phyloP scores from a whole-genome alignment of 169 alveolate genomes.

The Cryptosporidium felis region DNA sequence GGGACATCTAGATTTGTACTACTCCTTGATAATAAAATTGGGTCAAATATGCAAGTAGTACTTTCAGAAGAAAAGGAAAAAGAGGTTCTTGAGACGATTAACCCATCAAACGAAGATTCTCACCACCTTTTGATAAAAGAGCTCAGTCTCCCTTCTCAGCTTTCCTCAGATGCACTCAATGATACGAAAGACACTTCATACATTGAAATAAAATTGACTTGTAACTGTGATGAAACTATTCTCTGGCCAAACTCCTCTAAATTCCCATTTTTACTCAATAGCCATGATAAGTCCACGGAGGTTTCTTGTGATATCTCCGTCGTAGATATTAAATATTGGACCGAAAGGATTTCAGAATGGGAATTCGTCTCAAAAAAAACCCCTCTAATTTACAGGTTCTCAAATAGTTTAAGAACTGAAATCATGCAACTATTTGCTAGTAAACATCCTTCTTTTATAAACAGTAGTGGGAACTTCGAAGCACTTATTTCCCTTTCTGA shows the following conservation, averaged over 20 bases:
- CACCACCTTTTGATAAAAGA: background rate
- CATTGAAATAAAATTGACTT: background rate
- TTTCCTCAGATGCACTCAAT: background rate
- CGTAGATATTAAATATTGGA: slow-evolving; percentile 37
- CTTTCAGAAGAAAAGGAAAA: background rate
- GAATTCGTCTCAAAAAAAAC: background rate
- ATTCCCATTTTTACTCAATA: background rate
- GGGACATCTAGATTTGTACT: slow-evolving; percentile 3
- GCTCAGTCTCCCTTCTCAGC: background rate
- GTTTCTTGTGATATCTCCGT: background rate
- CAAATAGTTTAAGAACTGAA: background rate
- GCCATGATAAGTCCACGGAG: background rate
- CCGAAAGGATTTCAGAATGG: slow-evolving; percentile 9
- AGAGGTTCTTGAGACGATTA: background rate
- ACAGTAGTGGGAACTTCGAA: background rate
- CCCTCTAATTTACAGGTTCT: slow-evolving; percentile 11
- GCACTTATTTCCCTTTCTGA: slow-evolving; percentile 16
- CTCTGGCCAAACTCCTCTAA: slow-evolving; percentile 9
- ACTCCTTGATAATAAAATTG: background rate
- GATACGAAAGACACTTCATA: background rate
- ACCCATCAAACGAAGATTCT: background rate
- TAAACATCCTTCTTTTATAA: background rate
- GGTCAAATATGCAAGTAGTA: background rate
- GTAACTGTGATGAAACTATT: background rate
- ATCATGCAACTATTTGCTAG: background rate